Evolutionary conservation across 371 early-diverging fungal genomes (phyloP), one percentile per base, ranked within the genome.

Genomic region (Ordospora pajunii): DNA sequence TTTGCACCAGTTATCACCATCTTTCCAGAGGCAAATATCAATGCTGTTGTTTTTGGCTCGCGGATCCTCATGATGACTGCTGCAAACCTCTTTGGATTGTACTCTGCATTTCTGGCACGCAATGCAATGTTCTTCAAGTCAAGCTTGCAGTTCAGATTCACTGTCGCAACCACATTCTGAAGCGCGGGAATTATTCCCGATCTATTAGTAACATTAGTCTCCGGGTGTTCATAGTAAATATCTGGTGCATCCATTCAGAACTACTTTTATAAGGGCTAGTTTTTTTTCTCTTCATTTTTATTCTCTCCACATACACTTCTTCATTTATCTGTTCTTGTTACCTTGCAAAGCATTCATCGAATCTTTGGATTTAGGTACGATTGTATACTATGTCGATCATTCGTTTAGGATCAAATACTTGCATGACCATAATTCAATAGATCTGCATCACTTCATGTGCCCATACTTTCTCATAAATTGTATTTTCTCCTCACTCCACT

Each of bases 21-120:
- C 83, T 99, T 99, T 63, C 99, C 99, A 25, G 95, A 94, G 21
- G 97, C 96, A 87, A 99, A 99, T 78, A 99, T 99, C 76, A 99
- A 87, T 1, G 99, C 99, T 0, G 99, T 99, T 11, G 99, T 99
- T 86, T 97, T 96, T 70, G 99, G 99, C 22, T 86, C 86, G 43
- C 98, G 90, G 79, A 99, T 99, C 82, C 99, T 89, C 96, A 98
- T 98, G 80, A 99, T 97, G 21, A 99, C 99, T 72, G 99, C 99
- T 74, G 99, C 99, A 86, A 99, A 99, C 84, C 99, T 94, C 93
- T 99, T 99, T 80, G 99, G 99, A 87, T 99, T 99, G 88, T 99
- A 99, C 87, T 99, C 99, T 76, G 99, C 98, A 87, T 99, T 99
- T 81, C 99, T 90, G 22, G 99, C 97, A 78, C 96, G 95, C 65